These are phyloP conservation scores for Byssochlamys sp. DNA, from an alignment of 2,329 filamentous ascomycete species.

Conservation along the genomic window DNA sequence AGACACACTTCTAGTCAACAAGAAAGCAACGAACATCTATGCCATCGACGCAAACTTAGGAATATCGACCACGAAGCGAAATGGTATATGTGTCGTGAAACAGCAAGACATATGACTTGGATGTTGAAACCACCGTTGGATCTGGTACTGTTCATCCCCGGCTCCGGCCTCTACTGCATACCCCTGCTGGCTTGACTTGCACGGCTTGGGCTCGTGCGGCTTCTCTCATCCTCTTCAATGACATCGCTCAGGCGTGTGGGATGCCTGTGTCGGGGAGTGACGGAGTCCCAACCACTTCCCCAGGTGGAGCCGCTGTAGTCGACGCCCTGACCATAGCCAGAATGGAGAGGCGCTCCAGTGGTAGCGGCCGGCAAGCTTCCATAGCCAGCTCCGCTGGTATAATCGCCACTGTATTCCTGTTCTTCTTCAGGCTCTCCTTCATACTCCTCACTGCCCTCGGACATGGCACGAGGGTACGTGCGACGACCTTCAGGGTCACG, in stretches of 20 bases:
- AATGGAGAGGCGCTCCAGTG: conserved; percentile 17
- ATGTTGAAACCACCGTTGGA: neutral
- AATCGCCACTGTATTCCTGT: conserved; percentile 39
- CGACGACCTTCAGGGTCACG: conserved; percentile 53
- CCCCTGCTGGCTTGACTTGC: conserved; percentile 49
- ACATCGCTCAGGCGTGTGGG: conserved; percentile 83
- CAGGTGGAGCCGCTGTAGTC: conserved; percentile 62
- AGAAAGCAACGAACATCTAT: conserved; percentile 3
- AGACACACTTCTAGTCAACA: conserved; percentile 3
- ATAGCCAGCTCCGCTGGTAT: conserved; percentile 21
- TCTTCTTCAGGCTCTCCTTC: conserved; percentile 41
- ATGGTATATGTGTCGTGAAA: neutral
- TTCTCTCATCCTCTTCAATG: conserved; percentile 72
- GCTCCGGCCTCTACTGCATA: conserved; percentile 17
- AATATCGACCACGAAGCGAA: neutral
- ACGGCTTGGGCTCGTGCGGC: conserved; percentile 56
- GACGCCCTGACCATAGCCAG: conserved; percentile 29
- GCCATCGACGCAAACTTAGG: neutral
- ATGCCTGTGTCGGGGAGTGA: conserved; percentile 68
- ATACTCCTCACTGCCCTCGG: conserved; percentile 46
- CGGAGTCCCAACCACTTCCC: conserved; percentile 63
- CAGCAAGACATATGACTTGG: neutral
- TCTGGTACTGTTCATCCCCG: neutral
- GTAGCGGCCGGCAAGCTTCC: conserved; percentile 14
- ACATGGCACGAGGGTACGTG: conserved; percentile 41